Conservation (phyloP, 768 basidiomycete genomes). For the Lactifluus piperatus region DNA sequence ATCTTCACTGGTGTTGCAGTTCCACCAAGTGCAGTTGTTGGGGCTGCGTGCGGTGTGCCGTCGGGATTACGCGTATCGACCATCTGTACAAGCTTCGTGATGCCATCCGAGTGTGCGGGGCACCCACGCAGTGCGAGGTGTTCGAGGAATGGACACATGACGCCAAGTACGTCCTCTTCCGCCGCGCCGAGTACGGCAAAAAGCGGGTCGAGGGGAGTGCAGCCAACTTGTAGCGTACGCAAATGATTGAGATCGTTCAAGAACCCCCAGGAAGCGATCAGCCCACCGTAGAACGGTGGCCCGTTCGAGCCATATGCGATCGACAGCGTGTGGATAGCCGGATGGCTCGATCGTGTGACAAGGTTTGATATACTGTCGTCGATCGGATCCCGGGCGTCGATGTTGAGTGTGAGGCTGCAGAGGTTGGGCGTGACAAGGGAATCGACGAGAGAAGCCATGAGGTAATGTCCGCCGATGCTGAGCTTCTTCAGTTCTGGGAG, state of each 20-base stretch:
- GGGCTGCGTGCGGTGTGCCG: conserved; percentile 27
- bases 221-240: conserved; percentile 52
- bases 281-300: conserved; percentile 44
- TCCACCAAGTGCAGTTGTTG: conserved; percentile 29
- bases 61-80: conserved; percentile 65
- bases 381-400: conserved; percentile 66
- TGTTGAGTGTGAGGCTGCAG: conserved; percentile 53
- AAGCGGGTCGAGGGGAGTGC: conserved; percentile 57
- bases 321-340: conserved; percentile 49
- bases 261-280: conserved; percentile 60
- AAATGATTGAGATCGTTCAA: conserved; percentile 51
- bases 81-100: conserved; percentile 60
- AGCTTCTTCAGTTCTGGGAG: conserved; percentile 48
- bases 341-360: conserved; percentile 49
- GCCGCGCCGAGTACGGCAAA: conserved; percentile 48
- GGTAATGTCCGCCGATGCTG: conserved; percentile 57
- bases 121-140: conserved; percentile 55
- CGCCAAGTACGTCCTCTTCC: conserved; percentile 48
- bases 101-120: conserved; percentile 54
- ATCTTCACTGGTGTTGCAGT: conserved; percentile 47
- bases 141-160: conserved; percentile 57
- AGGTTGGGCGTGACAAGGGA: conserved; percentile 50
- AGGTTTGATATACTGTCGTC: conserved; percentile 62
- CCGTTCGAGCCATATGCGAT: conserved; percentile 46
- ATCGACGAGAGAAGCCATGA: conserved; percentile 53